Evolutionary conservation across 2,329 filamentous ascomycete genomes (phyloP).

Genomic region (Mariannaea elegans): DNA sequence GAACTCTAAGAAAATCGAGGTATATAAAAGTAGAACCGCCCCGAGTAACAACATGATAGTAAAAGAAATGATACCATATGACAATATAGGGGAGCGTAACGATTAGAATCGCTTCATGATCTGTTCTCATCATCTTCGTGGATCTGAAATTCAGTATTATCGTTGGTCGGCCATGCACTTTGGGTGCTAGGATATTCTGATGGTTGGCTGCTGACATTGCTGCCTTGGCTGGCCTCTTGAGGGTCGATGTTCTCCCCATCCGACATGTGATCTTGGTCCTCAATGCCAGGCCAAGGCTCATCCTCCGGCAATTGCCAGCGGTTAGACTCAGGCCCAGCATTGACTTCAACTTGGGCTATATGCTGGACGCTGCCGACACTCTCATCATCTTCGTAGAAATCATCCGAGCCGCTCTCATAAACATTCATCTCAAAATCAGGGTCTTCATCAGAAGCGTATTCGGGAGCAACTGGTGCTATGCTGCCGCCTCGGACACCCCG

Average conservation of each 20-base stretch:
- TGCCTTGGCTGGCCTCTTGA: constrained; percentile 40
- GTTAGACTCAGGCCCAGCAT: constrained; percentile 36
- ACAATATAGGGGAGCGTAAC: neutral
- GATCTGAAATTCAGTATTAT: constrained; percentile 47
- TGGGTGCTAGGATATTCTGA: constrained; percentile 66
- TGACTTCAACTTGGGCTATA: constrained; percentile 37
- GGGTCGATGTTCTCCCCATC: constrained; percentile 64
- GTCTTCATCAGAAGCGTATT: constrained; percentile 48
- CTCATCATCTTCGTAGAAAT: constrained; percentile 41
- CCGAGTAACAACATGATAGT: neutral
- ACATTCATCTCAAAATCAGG: constrained; percentile 49
- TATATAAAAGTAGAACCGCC: neutral
- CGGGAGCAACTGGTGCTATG: constrained; percentile 36
- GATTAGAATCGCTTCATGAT: constrained; percentile 16
- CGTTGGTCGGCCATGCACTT: constrained; percentile 49
- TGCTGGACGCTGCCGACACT: constrained; percentile 39
- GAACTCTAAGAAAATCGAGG: neutral
- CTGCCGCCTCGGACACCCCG: constrained; percentile 44
- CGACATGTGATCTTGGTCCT: constrained; percentile 56
- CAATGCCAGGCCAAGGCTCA: constrained; percentile 65
- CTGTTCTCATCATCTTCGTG: constrained; percentile 49
- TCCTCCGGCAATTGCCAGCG: constrained; percentile 58
- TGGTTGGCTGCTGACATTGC: constrained; percentile 59
- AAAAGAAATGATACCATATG: neutral
- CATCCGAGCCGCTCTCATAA: constrained; percentile 48